Evolutionary conservation across 176 grass and related monocot species (phyloP).

Genomic region (Tuctoria greenei): DNA sequence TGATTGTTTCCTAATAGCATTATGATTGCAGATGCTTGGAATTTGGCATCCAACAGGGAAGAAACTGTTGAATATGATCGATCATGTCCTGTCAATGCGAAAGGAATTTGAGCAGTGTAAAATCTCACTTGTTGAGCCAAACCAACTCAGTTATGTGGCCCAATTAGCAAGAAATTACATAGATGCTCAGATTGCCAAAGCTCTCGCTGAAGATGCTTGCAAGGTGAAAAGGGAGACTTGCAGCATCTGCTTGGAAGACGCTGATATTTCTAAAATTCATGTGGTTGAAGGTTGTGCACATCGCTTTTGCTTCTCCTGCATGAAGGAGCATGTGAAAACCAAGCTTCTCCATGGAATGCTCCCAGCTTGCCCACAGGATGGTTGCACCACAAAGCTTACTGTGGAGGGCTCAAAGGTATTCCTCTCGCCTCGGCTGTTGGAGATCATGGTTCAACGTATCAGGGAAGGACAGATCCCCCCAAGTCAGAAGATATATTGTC

Average conservation of each 20-base stretch:
- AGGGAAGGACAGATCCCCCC: slow-evolving; percentile 66
- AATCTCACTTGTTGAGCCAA: slow-evolving; percentile 38
- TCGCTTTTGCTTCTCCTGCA: slow-evolving; percentile 78
- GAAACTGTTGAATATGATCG: slow-evolving; percentile 49
- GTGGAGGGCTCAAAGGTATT: slow-evolving; percentile 59
- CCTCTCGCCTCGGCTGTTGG: slow-evolving; percentile 41
- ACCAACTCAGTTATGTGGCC: slow-evolving; percentile 40
- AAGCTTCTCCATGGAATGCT: slow-evolving; percentile 66
- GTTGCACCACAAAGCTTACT: slow-evolving; percentile 60
- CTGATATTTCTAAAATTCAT: slow-evolving; percentile 62
- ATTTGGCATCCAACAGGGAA: slow-evolving; percentile 38
- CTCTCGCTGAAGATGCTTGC: slow-evolving; percentile 12
- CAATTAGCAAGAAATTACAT: slow-evolving; percentile 70
- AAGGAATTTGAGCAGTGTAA: slow-evolving; percentile 59
- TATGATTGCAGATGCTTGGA: slow-evolving; percentile 51
- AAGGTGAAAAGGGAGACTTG: slow-evolving; percentile 64
- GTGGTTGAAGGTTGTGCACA: slow-evolving; percentile 54
- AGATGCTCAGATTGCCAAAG: slow-evolving; percentile 52
- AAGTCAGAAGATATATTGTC: slow-evolving; percentile 74
- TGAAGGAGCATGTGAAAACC: slow-evolving; percentile 77
- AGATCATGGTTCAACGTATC: slow-evolving; percentile 61
- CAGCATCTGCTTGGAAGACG: slow-evolving; percentile 72
- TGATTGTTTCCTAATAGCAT: slow-evolving; percentile 6
- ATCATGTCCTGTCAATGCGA: slow-evolving; percentile 39
- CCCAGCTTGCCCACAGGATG: slow-evolving; percentile 66